Percentiles rank a stretch among this genome's conserved stretches.
Conservation (phyloP, 2,329 filamentous ascomycete genomes). For the Coniella lustricola region DNA sequence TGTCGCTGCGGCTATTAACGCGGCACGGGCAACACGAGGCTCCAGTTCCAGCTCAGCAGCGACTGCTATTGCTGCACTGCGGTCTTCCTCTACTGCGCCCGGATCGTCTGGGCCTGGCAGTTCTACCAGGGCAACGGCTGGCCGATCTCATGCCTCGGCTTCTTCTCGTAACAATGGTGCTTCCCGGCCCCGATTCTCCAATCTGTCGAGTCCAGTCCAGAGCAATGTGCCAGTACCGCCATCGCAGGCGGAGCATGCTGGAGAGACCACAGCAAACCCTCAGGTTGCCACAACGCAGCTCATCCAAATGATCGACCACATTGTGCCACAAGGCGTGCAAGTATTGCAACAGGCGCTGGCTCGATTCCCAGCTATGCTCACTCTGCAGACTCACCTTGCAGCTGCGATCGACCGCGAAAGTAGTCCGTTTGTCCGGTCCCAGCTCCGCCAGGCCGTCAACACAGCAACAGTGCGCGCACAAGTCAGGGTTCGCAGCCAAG, state of each 20-base stretch:
- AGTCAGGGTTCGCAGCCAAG: slow-evolving; percentile 27
- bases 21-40: slow-evolving; percentile 4
- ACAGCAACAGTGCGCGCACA: slow-evolving; percentile 39
- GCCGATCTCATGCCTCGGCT: neutral
- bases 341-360: slow-evolving; percentile 39
- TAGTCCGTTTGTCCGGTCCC: slow-evolving; percentile 39
- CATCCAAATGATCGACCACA: slow-evolving; percentile 44
- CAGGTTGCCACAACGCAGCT: slow-evolving; percentile 31
- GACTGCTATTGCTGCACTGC: neutral
- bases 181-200: slow-evolving; percentile 14
- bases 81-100: slow-evolving; percentile 3
- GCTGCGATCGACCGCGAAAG: slow-evolving; percentile 44
- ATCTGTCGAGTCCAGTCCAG: slow-evolving; percentile 12
- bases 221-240: slow-evolving; percentile 6
- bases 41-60: slow-evolving; percentile 2
- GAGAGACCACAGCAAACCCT: slow-evolving; percentile 24
- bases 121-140: slow-evolving; percentile 7
- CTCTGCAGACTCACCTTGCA: slow-evolving; percentile 42
- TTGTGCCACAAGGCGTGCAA: slow-evolving; percentile 42
- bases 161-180: slow-evolving; percentile 5
- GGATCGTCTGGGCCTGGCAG: neutral
- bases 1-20: slow-evolving; percentile 5
- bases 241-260: neutral
- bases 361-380: slow-evolving; percentile 41
- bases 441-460: slow-evolving; percentile 43